These are phyloP conservation scores for Chalaropsis ovoidea DNA, from an alignment of 2,329 filamentous ascomycete species.

Conservation along the genomic window DNA sequence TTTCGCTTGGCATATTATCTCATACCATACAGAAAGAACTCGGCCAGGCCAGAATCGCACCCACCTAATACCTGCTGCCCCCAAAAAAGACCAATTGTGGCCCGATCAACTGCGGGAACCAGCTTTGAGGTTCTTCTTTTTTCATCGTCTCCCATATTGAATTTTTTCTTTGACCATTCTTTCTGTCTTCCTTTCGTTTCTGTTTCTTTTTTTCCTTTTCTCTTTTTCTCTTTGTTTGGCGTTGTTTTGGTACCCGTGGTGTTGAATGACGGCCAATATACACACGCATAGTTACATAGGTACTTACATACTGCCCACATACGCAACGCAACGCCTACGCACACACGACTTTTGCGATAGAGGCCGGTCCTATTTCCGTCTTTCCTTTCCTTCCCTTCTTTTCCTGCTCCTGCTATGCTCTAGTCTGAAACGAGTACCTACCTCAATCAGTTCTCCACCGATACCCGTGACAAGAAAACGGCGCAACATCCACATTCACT, in stretches of 20 bases:
- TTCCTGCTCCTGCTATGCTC: neutral
- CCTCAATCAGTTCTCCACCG: slow-evolving; percentile 1
- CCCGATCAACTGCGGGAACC: neutral
- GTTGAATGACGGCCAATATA: neutral
- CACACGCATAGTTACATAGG: neutral
- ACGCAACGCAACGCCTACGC: neutral
- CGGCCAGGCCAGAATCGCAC: neutral
- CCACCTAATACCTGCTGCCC: neutral
- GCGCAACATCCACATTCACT: neutral
- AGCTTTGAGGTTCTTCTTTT: neutral
- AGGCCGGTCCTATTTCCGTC: neutral
- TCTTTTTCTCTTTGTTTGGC: neutral
- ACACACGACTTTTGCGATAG: neutral
- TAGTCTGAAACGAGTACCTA: slow-evolving; percentile 7
- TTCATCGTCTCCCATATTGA: neutral
- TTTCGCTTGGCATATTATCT: neutral
- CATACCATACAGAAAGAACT: neutral
- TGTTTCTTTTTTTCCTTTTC: slow-evolving; percentile 8
- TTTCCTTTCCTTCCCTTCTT: neutral
- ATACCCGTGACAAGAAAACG: slow-evolving; percentile 5
- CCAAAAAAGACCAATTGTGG: too few species aligned
- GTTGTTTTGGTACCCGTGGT: neutral
- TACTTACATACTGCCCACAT: neutral
- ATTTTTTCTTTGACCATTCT: neutral
- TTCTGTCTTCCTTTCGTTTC: slow-evolving; percentile 13